Evolutionary conservation across 805 yeast species (phyloP).

Genomic region (Ogataea trehalophila): DNA sequence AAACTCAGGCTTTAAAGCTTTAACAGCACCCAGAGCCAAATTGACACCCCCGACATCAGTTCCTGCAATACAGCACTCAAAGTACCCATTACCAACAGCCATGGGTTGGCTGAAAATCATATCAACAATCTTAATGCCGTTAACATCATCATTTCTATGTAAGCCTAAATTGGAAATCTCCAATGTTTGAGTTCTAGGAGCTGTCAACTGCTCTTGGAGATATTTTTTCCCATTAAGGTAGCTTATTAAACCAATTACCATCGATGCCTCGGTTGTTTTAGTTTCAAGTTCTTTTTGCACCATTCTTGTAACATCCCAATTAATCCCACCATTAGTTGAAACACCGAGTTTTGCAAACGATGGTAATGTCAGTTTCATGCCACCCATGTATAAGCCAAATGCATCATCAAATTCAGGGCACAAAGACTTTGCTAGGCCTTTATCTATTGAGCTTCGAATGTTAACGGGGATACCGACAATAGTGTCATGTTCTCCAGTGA

Average conservation of each 20-base stretch:
- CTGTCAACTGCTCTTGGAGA: neutral
- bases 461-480: slow-evolving; percentile 16
- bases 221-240: slow-evolving; percentile 3
- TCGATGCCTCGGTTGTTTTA: neutral
- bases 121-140: slow-evolving; percentile 9
- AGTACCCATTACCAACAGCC: slow-evolving; percentile 6
- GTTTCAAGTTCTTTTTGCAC: slow-evolving; percentile 8
- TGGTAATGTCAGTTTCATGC: slow-evolving; percentile 9
- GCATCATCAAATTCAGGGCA: slow-evolving; percentile 2
- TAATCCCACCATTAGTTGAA: neutral
- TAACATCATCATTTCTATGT: neutral
- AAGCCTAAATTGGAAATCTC: slow-evolving; percentile 21
- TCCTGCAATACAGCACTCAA: slow-evolving; percentile 15
- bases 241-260: slow-evolving; percentile 9
- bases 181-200: slow-evolving; percentile 6
- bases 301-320: slow-evolving; percentile 13
- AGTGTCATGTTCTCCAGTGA: slow-evolving; percentile 11
- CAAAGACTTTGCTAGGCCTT: neutral
- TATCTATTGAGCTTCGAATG: slow-evolving; percentile 10
- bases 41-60: slow-evolving; percentile 15
- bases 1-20: slow-evolving; percentile 5
- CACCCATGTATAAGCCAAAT: slow-evolving; percentile 18
- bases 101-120: slow-evolving; percentile 16
- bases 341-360: slow-evolving; percentile 6
- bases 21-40: slow-evolving; percentile 5